Evolutionary conservation across 345 rosid species (phyloP), one percentile per base, ranked within the genome.

Genomic region (Raphanus sativus): DNA sequence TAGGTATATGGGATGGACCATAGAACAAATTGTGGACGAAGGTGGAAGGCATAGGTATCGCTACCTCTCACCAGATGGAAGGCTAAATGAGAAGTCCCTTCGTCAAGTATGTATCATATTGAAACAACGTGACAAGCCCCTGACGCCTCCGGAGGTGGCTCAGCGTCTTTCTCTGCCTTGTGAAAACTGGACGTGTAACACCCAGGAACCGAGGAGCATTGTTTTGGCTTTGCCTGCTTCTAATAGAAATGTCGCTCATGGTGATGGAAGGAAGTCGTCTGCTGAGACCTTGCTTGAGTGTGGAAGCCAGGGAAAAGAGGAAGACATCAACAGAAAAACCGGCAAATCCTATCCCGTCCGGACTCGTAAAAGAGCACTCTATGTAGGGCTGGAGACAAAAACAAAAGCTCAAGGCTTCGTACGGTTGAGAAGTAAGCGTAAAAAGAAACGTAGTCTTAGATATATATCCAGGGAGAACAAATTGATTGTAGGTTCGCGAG

Each of bases 21-120:
- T 86, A 67, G 88, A 89, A 63, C 79, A 55, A 52, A 61, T 3
- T 66, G 67, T 34, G 56, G 85, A 70, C 9, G 76, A 71, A 36
- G 42, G 3, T 32, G 45, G 75, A 16, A 15, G 1, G 2, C 16
- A 0, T 4, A 87, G 87, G 69, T 32, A 81, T 8, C 93, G 91
- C 64, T 93, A 89, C 73, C 33, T 65, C 61, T 86, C 97, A 64
- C 98, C 98, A 73, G 67, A 75, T 48, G 86, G 90, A 15, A 80
- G 80, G 70, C 81, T 70, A 5, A 26, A 17, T 6, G 88, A 85
- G 79, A 40, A 72, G 29, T 93, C 98, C 78, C 89, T 93, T 82
- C 70, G 65, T 40, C 74, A 73, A 73, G 86, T 81, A 45, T 91
- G 93, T 80, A 65, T 40, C 29, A 73, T 52, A 71, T 56, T 92